These are phyloP conservation scores for Sicyos edulis DNA, from an alignment of 306 rosid genomes.

Conservation along the genomic window DNA sequence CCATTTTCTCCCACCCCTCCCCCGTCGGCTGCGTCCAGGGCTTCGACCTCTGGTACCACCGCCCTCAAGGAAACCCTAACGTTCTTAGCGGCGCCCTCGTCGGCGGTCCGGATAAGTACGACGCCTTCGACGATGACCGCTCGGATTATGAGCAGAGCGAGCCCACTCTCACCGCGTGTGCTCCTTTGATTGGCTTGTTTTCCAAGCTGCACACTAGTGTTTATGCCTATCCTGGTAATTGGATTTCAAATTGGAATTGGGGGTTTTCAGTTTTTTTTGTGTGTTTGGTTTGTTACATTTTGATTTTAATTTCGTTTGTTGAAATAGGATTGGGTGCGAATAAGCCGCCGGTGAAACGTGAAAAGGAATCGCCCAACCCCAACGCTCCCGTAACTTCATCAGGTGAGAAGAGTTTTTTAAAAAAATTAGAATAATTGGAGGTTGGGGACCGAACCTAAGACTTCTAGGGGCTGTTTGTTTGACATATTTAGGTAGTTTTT, in stretches of 20 bases:
- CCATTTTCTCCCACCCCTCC: slow-evolving; percentile 32
- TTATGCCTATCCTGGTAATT: slow-evolving; percentile 38
- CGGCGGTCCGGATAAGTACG: slow-evolving; percentile 74
- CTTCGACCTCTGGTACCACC: too few relatives aligned
- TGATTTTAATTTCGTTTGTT: not conserved
- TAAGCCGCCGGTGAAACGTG: not conserved
- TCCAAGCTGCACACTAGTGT: slow-evolving; percentile 56
- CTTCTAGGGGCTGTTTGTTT: too few relatives aligned
- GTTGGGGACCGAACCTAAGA: too few relatives aligned
- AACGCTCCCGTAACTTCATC: not conserved
- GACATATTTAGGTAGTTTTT: too few relatives aligned
- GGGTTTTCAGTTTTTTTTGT: not conserved
- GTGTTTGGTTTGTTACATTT: not conserved
- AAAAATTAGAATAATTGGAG: too few relatives aligned
- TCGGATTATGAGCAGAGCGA: slow-evolving; percentile 81
- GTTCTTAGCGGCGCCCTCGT: slow-evolving; percentile 52
- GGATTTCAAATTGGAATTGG: not conserved
- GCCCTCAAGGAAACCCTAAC: too few relatives aligned
- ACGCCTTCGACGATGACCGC: slow-evolving; percentile 55
- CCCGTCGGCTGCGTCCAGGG: slow-evolving; percentile 18
- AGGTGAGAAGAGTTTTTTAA: not conserved
- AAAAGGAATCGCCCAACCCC: not conserved
- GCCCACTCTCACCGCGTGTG: slow-evolving; percentile 67
- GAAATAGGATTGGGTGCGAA: not conserved
- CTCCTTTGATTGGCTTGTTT: slow-evolving; percentile 73